Percentiles rank a stretch among this genome's conserved stretches.
Conservation (phyloP, 2,329 filamentous ascomycete genomes). For the Knufia fluminis region DNA sequence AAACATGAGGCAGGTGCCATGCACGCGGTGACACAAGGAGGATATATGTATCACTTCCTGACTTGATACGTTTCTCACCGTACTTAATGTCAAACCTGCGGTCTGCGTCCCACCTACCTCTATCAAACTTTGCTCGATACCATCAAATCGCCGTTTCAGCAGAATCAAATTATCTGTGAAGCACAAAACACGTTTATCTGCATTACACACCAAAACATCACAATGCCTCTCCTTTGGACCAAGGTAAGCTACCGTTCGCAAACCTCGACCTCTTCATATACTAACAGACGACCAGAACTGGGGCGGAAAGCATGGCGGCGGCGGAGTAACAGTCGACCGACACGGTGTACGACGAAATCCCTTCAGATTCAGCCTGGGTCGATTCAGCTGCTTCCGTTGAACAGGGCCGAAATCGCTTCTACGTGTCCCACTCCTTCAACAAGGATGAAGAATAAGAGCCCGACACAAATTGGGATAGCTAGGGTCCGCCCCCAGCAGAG, state of each 20-base stretch:
- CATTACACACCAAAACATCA: too few relatives aligned
- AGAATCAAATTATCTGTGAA: too few relatives aligned
- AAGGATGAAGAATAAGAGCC: too few relatives aligned
- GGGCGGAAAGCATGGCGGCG: slow-evolving; percentile 33
- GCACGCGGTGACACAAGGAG: background rate
- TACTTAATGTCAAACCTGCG: background rate
- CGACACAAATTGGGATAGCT: too few relatives aligned
- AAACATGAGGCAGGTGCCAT: background rate
- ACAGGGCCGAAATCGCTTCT: too few relatives aligned
- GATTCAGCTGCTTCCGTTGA: slow-evolving; percentile 45
- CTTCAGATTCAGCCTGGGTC: slow-evolving; percentile 42
- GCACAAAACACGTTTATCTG: too few relatives aligned
- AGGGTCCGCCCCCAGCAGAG: too few relatives aligned
- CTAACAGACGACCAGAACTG: slow-evolving; percentile 16
- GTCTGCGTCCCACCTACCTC: background rate
- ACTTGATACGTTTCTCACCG: background rate
- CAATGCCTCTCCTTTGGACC: slow-evolving; percentile 31
- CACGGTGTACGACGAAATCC: slow-evolving; percentile 44
- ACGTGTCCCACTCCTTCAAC: too few relatives aligned
- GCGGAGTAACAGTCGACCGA: slow-evolving; percentile 43
- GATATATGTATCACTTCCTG: background rate
- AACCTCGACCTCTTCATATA: background rate
- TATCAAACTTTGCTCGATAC: background rate
- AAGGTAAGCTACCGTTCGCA: slow-evolving; percentile 19
- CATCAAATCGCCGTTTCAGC: too few relatives aligned